Evolutionary conservation across 768 basidiomycete species (phyloP).

Genomic region (Leccinum sublutescens): DNA sequence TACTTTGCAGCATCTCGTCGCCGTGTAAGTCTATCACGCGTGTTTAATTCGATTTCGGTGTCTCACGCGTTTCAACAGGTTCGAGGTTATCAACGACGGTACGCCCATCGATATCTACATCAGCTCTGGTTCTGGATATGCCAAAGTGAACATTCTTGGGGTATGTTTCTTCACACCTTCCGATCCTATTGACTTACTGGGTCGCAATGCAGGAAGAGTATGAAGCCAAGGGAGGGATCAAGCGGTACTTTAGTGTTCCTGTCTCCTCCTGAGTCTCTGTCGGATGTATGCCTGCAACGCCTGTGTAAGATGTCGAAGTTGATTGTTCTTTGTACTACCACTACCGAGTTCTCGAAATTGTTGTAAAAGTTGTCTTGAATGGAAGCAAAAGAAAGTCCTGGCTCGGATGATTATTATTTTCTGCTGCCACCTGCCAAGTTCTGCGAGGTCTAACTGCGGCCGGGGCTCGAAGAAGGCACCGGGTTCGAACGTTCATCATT

Average conservation of each 20-base stretch:
- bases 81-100: slow-evolving; percentile 2
- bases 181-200: background rate
- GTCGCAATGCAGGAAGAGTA: background rate
- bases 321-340: background rate
- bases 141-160: slow-evolving; percentile 4
- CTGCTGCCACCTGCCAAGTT: too few relatives aligned
- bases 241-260: slow-evolving; percentile 3
- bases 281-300: background rate
- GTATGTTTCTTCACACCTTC: background rate
- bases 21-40: background rate
- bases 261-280: background rate
- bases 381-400: background rate
- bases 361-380: background rate
- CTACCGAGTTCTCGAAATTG: background rate
- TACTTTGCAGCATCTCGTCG: background rate
- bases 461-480: too few relatives aligned
- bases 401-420: background rate
- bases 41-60: background rate
- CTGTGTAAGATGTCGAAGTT: background rate
- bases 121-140: background rate
- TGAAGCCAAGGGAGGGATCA: background rate
- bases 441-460: too few relatives aligned
- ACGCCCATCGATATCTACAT: slow-evolving; percentile 7
- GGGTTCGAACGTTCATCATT: too few relatives aligned
- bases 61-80: background rate